Evolutionary conservation across 2,329 filamentous ascomycete species (phyloP).

Genomic region (Nannizziopsis arthrosporioides): DNA sequence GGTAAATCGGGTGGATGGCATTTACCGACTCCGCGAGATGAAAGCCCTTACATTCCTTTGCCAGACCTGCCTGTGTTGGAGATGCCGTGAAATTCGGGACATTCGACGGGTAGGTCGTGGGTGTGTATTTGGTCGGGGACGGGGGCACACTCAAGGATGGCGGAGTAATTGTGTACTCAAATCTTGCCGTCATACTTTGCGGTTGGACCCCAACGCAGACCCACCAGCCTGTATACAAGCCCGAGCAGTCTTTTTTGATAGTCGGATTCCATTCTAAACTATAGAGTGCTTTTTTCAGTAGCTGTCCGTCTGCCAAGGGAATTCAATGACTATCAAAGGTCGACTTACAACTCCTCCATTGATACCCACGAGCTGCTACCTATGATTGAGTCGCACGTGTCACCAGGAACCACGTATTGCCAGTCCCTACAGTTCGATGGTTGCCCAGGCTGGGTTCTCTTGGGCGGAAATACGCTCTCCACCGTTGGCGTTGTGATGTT

Average conservation of each 20-base stretch:
- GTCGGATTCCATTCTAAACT: constrained; percentile 8
- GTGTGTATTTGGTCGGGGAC: not conserved
- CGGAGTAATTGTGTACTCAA: constrained; percentile 1
- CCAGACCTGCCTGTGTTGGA: constrained; percentile 3
- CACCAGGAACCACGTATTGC: not conserved
- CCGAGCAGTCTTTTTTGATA: constrained; percentile 10
- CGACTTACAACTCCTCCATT: constrained; percentile 5
- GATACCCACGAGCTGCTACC: constrained; percentile 1
- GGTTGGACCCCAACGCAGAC: constrained; percentile 4
- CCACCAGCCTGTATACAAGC: constrained; percentile 15
- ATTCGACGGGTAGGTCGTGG: not conserved
- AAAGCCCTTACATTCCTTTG: constrained; percentile 1
- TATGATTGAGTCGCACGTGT: constrained; percentile 3
- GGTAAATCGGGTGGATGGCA: not conserved
- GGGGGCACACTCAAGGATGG: not conserved
- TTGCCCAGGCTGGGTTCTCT: constrained; percentile 9
- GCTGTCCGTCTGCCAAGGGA: not conserved
- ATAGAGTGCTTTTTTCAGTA: not conserved
- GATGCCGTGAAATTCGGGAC: not conserved
- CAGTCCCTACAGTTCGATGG: constrained; percentile 6
- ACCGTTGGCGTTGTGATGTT: constrained; percentile 1
- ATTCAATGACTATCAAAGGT: not conserved
- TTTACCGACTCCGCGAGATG: not conserved
- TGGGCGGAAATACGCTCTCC: constrained; percentile 5
- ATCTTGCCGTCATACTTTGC: not conserved